Evolutionary conservation across 2,329 filamentous ascomycete genomes (phyloP), one percentile per base, ranked within the genome.

Genomic region (Seiridium cupressi): DNA sequence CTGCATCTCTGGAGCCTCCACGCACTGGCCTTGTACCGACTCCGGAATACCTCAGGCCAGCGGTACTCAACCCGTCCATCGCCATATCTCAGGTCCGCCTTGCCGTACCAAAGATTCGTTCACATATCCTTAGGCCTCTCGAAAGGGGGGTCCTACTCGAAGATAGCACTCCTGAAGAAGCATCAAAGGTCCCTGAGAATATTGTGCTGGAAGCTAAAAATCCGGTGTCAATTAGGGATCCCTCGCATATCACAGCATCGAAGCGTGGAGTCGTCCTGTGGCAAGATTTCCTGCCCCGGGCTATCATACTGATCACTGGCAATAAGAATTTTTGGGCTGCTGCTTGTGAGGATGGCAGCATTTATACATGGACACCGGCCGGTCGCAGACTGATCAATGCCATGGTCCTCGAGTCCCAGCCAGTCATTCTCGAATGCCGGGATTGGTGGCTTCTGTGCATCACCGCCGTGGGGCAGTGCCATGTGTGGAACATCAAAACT

Each of bases 291-390:
- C 78, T 99, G 11, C 93, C 94, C 0, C 85, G 89, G 61, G 87
- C 92, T 5, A 90, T 97, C 32, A 84, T 99, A n/a, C 83, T 98
- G 1, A 89, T 96, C 1, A 95, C 94, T 0, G 96, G 93, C 2
- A 98, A 93, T 73, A 88, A 89, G 67, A 88, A 90, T 66, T 93
- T 98, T 71, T 99, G 95, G 91, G 90, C 91, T 0, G 94, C 90
- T 13, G 93, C 91, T 8, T 97, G 93, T 69, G 95, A 99, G 73
- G 95, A 98, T 70, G 95, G 93, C 13, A 92, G 89, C 18, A 73
- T 99, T 6, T 92, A 97, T 70, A 85, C 92, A 7, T 99, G 95
- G 93, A 94, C 93, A 1, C 92, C 94, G 1, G 92, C 93, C 11
- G 95, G 95, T 10, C 87, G 96, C 63, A 86, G 96, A 57, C 80